A percentile compares a stretch with the other conserved stretches of the same genome.
phyloP scores from a whole-genome alignment of 2,329 filamentous ascomycete genomes.

The Thelonectria rubi region DNA sequence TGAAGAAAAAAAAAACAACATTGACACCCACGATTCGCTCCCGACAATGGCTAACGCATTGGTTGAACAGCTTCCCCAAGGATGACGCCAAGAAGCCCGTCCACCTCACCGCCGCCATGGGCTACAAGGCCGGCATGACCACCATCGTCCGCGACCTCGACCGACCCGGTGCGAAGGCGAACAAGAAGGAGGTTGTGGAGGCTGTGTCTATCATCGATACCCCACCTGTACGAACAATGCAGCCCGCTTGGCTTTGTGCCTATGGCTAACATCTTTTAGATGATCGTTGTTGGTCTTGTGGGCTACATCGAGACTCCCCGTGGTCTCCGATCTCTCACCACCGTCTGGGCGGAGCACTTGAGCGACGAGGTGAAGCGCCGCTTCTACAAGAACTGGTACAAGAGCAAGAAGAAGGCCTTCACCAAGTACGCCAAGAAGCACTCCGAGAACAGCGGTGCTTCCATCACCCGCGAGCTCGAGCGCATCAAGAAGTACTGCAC shows the following conservation, averaged over 20 bases:
- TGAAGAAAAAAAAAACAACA: constrained; percentile 16
- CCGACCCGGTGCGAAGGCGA: constrained; percentile 97
- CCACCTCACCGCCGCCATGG: constrained; percentile 97
- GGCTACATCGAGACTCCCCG: constrained; percentile 99
- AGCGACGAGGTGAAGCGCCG: constrained; percentile 98
- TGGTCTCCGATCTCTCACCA: constrained; percentile 98
- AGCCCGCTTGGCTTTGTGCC: constrained; percentile 80
- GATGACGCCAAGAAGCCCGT: constrained; percentile 99
- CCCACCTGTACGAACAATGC: constrained; percentile 91
- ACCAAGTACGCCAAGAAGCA: constrained; percentile 99
- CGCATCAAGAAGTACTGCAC: constrained; percentile 99
- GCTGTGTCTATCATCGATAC: constrained; percentile 89
- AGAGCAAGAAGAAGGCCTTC: constrained; percentile 99
- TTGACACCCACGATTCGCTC: constrained; percentile 6
- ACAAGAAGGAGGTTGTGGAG: constrained; percentile 98
- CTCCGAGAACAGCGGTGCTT: constrained; percentile 89
- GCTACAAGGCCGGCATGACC: constrained; percentile 99
- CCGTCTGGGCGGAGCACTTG: constrained; percentile 99
- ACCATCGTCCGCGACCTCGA: constrained; percentile 99
- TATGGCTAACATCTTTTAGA: constrained; percentile 82
- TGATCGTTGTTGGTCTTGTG: constrained; percentile 99
- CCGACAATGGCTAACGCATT: constrained; percentile 42
- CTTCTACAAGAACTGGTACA: constrained; percentile 99
- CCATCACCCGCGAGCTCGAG: constrained; percentile 97
- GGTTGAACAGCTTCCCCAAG: constrained; percentile 86